Base-by-base conservation (phyloP, 345 rosid genomes). In the Gossypium raimondii region DNA sequence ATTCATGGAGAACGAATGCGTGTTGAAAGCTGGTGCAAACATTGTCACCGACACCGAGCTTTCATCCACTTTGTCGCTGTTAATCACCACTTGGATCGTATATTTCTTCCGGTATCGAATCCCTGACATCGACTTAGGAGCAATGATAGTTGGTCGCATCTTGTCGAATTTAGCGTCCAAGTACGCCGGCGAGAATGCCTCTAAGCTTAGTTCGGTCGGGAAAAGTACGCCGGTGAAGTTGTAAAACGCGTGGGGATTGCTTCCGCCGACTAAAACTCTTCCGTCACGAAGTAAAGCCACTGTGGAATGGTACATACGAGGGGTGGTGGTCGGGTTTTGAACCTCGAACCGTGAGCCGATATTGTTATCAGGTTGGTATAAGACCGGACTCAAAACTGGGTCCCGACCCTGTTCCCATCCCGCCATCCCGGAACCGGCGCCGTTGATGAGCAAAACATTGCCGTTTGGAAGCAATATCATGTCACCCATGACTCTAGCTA, bases 251-350 rank as follows among this genome's bases (percentile, higher is more conserved):
- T 92, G 90, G 29, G 97, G 88, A 57, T 93, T 93, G 83, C 98
- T 93, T 41, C 97, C 97, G 2, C 93, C 95, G 3, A 92, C 93
- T 1, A 93, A 90, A 38, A 89, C 88, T 24, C 92, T 80, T 3
- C 98, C 93, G 24, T 92, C 97, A 0, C 93, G 89, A 10, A 92
- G 84, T 24, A 93, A 81, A 13, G 76, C 24, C 2, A 94, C 94
- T 0, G 97, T 52, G 34, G 98, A 92, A 48, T 93, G 98, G 76
- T 93, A 92, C 98, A 93, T 82, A 74, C 96, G 87, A 5, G 98
- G 96, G 11, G 82, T 83, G 10, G 78, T 76, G 11, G 50, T 79
- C 18, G 91, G 87, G 51, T 79, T 87, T 58, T 82, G 83, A 0
- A 51, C 52, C 81, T 83, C 91, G 59, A 92, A 92, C 59, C 97